Base-by-base conservation (phyloP, 345 rosid genomes). In the Aquilaria yunnanensis region DNA sequence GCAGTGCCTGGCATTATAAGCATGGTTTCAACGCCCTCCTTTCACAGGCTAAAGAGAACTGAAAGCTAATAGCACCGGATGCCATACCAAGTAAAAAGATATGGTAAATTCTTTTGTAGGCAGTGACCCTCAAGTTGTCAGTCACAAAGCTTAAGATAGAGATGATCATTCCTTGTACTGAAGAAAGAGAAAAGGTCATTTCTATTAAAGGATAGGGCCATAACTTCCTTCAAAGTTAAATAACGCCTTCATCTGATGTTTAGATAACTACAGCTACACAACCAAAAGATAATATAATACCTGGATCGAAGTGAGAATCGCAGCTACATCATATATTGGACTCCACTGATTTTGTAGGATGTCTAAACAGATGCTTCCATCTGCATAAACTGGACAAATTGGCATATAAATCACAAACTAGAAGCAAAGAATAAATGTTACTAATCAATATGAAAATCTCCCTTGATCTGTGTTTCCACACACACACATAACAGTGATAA, bases 281-380 rank as follows among this genome's bases (percentile, higher is more conserved):
- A 64, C n/a, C 12, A 41, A 48, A 37, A 46, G 32, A 59, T 8
- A 49, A 34, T 1, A 6, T 0, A 10, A 51, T 67, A 88, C 96
- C 96, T 88, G 96, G 67, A 88, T 83, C 45, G 96, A 88, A 16
- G 96, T 88, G 50, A 88, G 85, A 52, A 88, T 88, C 23, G 96
- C 96, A 16, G 96, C 96, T 3, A 85, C 96, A 64, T 88, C 96
- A 57, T 88, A 88, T 45, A 88, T 88, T 0, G 96, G 96, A 74
- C 87, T 80, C 95, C 95, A 88, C 71, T 88, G 95, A 66, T 88
- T 88, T 71, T 88, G 95, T 64, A 88, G 84, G 67, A 88, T 88
- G 73, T 88, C 95, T 79, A 88, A 80, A 61, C 95, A 88, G 59
- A 88, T 88, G 71, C 95, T 88, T 54, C 96, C 96, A 80, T 88